Conservation (phyloP, 306 rosid species). For the Arachis stenosperma region DNA sequence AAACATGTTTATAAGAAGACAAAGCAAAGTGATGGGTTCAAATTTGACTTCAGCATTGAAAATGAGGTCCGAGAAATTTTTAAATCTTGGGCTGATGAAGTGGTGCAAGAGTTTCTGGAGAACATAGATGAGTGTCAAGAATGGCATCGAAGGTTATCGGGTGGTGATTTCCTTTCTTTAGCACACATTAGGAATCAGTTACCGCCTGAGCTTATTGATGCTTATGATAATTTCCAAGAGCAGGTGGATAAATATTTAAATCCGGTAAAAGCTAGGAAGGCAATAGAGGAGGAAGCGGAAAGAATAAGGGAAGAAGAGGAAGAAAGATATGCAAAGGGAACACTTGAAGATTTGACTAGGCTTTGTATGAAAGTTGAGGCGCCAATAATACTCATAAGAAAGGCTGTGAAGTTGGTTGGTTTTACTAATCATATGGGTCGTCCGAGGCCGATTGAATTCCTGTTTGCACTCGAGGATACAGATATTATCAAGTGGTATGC, state of each 20-base stretch:
- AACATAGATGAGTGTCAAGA: conserved; percentile 69
- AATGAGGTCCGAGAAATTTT: conserved; percentile 63
- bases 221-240: conserved; percentile 83
- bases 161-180: conserved; percentile 77
- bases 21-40: conserved; percentile 59
- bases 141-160: conserved; percentile 68
- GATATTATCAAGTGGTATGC: conserved; percentile 90
- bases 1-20: conserved; percentile 69
- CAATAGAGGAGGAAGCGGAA: conserved; percentile 67
- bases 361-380: conserved; percentile 83
- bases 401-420: conserved; percentile 75
- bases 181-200: conserved; percentile 75
- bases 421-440: conserved; percentile 93
- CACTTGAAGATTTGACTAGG: conserved; percentile 83
- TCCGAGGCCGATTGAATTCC: conserved; percentile 71
- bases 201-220: conserved; percentile 70
- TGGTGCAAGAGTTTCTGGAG: conserved; percentile 60
- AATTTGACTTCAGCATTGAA: conserved; percentile 67
- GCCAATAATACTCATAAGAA: conserved; percentile 67
- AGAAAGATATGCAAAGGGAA: conserved; percentile 60
- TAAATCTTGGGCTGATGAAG: conserved; percentile 78
- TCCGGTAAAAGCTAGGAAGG: conserved; percentile 63
- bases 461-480: conserved; percentile 73
- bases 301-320: conserved; percentile 68
- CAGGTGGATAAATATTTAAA: conserved; percentile 75